Conservation (phyloP, 352 stramenopile genomes). For the Globisporangium megalacanthum region DNA sequence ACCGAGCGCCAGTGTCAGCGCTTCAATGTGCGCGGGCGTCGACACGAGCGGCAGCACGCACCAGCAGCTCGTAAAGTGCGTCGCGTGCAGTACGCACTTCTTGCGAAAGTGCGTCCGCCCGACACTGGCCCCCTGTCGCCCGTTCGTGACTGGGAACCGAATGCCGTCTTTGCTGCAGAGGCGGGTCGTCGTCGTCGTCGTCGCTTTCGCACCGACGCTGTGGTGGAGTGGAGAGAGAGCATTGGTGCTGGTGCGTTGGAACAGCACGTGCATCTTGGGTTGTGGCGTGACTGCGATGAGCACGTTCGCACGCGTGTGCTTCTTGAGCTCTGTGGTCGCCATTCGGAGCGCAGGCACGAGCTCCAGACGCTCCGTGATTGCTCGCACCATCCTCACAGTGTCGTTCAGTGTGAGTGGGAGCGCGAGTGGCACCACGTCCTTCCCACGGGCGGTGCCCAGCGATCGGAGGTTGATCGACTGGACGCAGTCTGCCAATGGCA, state of each 20-base stretch:
- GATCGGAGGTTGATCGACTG: constrained; percentile 58
- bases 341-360: constrained; percentile 39
- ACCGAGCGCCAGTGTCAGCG: constrained; percentile 35
- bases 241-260: not conserved
- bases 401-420: constrained; percentile 38
- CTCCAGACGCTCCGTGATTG: constrained; percentile 25
- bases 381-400: constrained; percentile 28
- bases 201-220: not conserved
- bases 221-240: too few relatives aligned
- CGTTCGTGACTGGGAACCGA: constrained; percentile 42
- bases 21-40: constrained; percentile 47
- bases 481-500: constrained; percentile 36
- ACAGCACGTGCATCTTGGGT: constrained; percentile 33
- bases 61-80: constrained; percentile 50
- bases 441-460: constrained; percentile 17
- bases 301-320: constrained; percentile 22
- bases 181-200: not conserved
- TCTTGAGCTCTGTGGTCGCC: constrained; percentile 47
- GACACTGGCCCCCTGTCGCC: constrained; percentile 45
- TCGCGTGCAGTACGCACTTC: constrained; percentile 48
- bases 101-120: constrained; percentile 46
- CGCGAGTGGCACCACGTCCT: constrained; percentile 10
- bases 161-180: constrained; percentile 6
- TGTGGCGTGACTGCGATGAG: constrained; percentile 43
- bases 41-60: constrained; percentile 55